These are phyloP conservation scores for Kuraishia floccosa DNA, from an alignment of 805 yeast species.

Conservation along the genomic window DNA sequence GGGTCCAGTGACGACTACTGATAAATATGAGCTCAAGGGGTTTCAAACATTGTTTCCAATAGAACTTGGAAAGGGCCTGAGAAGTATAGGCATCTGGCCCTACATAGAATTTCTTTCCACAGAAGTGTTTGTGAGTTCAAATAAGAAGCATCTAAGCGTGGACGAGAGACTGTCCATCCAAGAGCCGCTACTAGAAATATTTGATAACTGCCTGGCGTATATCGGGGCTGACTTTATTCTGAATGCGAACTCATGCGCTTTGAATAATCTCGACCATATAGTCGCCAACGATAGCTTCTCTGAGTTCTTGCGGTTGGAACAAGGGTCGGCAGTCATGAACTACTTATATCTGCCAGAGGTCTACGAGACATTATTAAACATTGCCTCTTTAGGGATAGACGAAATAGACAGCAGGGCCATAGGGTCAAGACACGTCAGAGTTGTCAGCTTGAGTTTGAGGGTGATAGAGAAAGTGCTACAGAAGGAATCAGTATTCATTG, in stretches of 20 bases:
- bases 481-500: slow-evolving; percentile 49
- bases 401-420: slow-evolving; percentile 26
- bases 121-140: slow-evolving; percentile 51
- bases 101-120: slow-evolving; percentile 64
- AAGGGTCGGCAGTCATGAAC: slow-evolving; percentile 55
- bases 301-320: slow-evolving; percentile 50
- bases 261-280: slow-evolving; percentile 33
- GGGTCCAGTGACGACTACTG: slow-evolving; percentile 18
- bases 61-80: slow-evolving; percentile 47
- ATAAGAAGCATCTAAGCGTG: slow-evolving; percentile 21
- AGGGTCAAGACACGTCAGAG: slow-evolving; percentile 19
- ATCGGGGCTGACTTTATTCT: slow-evolving; percentile 41
- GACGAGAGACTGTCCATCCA: slow-evolving; percentile 36
- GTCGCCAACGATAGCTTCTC: slow-evolving; percentile 31
- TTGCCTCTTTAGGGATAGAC: slow-evolving; percentile 53
- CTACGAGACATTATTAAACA: slow-evolving; percentile 41
- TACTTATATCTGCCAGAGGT: slow-evolving; percentile 50
- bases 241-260: slow-evolving; percentile 34
- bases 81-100: slow-evolving; percentile 68
- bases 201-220: slow-evolving; percentile 33
- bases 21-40: slow-evolving; percentile 12
- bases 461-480: slow-evolving; percentile 34
- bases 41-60: slow-evolving; percentile 36
- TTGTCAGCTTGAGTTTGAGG: slow-evolving; percentile 28
- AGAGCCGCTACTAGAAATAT: slow-evolving; percentile 35